Percentiles rank a stretch among this genome's conserved stretches.
Conservation (phyloP, 2,329 filamentous ascomycete species). For the Sporothrix pallida region DNA sequence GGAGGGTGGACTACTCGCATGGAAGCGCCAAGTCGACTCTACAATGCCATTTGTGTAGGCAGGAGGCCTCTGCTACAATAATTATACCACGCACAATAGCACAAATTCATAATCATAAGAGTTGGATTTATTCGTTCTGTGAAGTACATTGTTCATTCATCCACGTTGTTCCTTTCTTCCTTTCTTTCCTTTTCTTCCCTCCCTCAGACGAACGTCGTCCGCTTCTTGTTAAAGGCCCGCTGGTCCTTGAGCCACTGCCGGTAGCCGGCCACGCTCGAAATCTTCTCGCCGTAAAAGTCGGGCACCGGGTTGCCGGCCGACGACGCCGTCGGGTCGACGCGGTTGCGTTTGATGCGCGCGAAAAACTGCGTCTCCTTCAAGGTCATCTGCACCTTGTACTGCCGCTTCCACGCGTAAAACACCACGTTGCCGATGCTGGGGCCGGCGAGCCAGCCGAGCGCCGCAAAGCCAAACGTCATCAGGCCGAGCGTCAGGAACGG, state of each 20-base stretch:
- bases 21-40: constrained; percentile 71
- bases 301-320: constrained; percentile 92
- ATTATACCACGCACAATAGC: not conserved
- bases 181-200: not conserved
- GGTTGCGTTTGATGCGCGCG: constrained; percentile 85
- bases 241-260: constrained; percentile 97
- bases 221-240: constrained; percentile 94
- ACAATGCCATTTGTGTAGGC: constrained; percentile 58
- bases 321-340: constrained; percentile 87
- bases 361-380: constrained; percentile 94
- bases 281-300: constrained; percentile 98
- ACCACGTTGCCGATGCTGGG: constrained; percentile 79
- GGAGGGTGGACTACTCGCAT: constrained; percentile 71
- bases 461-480: constrained; percentile 75
- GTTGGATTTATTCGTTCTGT: constrained; percentile 20
- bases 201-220: constrained; percentile 63
- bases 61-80: too few relatives aligned
- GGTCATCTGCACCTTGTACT: constrained; percentile 73
- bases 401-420: constrained; percentile 77
- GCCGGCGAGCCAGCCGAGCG: constrained; percentile 86
- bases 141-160: too few relatives aligned
- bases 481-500: constrained; percentile 85
- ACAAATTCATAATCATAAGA: constrained; percentile 6
- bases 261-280: constrained; percentile 89
- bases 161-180: too few relatives aligned